Base-by-base conservation (phyloP, 768 basidiomycete genomes). In the Termitomyces titanicus region DNA sequence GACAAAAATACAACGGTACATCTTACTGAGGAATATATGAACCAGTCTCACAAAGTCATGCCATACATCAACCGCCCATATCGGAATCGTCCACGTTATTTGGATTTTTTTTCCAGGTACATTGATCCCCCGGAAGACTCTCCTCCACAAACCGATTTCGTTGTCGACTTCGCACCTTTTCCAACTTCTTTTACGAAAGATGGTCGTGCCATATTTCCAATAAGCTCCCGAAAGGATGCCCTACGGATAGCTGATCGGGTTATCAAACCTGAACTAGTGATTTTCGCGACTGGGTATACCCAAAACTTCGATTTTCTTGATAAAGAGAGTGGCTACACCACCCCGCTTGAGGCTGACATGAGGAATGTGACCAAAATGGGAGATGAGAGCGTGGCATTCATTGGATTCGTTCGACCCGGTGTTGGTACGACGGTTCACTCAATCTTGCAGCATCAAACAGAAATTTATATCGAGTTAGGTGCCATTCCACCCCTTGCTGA, bases 51-150 rank as follows among this genome's bases (percentile, higher is more conserved):
- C 60, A 79, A 77, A 61, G 83, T 81, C 5, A 80, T 84, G 79
- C 78, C 79, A 8, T 85, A 81, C 66, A 75, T 83, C 65, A 84
- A 84, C 61, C 73, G 79, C 15, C 83, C 82, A 3, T 84, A 79
- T 63, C 70, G 75, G 18, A 70, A 72, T 5, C 74, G 83, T 1
- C 68, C 74, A 5, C 61, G 63, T 20, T 59, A 74, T 44, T 66
- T 84, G 58, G 78, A 78, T 27, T 70, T 72, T 47, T 46, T 85
- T 34, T 77, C 79, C 15, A 74, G 75, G n/a, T 85, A 85, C 62
- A 77, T 79, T 49, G 84, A 86, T 55, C 81, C 81, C 3, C 76
- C 78, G 8, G 74, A 79, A 60, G 80, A 80, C 53, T 69, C 67
- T 47, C 73, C 77, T 3, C 77, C 78, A 11, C 66, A 71, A 20